Percentiles rank a stretch among this genome's conserved stretches.
Evolutionary conservation across 2,329 filamentous ascomycete genomes (phyloP).

Genomic region (Colletotrichum sublineola): DNA sequence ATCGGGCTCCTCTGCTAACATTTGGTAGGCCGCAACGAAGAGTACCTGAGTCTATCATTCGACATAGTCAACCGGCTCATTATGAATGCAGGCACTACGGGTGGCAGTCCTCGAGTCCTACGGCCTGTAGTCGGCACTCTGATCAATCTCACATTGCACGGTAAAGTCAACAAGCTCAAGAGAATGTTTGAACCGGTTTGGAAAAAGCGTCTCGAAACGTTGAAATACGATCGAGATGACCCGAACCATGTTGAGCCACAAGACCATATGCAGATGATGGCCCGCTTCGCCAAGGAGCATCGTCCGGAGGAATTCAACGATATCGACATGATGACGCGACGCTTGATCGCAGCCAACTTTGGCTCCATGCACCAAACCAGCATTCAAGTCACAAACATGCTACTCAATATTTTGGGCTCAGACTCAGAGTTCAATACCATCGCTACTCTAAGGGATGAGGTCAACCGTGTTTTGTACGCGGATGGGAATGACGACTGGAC

Average conservation of each 20-base stretch:
- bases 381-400: conserved; percentile 55
- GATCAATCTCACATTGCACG: conserved; percentile 44
- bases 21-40: conserved; percentile 49
- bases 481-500: conserved; percentile 52
- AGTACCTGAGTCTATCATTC: conserved; percentile 50
- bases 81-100: conserved; percentile 50
- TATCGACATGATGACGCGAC: conserved; percentile 48
- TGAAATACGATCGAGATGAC: conserved; percentile 41
- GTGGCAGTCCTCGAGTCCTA: conserved; percentile 49
- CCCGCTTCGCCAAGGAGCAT: conserved; percentile 55
- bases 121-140: conserved; percentile 50
- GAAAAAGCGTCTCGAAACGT: conserved; percentile 45
- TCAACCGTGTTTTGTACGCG: conserved; percentile 48
- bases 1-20: background rate
- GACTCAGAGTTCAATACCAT: conserved; percentile 55
- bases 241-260: conserved; percentile 47
- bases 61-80: conserved; percentile 51
- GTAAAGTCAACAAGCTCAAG: conserved; percentile 47
- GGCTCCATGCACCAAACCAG: conserved; percentile 57
- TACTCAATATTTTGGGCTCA: conserved; percentile 54
- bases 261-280: conserved; percentile 59
- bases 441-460: conserved; percentile 54
- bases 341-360: conserved; percentile 52
- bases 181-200: conserved; percentile 47
- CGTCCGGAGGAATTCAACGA: conserved; percentile 53